Evolutionary conservation across 331 rosid genomes (phyloP).

Genomic region (Quercus tomentella): DNA sequence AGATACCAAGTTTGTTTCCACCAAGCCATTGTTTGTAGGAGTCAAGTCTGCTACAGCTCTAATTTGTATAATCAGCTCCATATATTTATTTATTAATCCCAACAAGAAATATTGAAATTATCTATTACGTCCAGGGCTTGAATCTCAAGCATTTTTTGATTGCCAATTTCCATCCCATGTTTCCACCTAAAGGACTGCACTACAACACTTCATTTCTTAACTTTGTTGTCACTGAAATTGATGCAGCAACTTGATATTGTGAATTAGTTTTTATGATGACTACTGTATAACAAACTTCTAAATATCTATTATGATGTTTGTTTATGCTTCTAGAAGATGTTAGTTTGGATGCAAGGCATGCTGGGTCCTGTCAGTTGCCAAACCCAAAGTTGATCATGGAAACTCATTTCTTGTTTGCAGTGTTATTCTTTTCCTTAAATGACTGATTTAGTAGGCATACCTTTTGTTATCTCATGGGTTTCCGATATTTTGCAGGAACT

Average conservation of each 20-base stretch:
- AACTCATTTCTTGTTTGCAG: neutral
- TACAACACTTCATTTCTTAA: neutral
- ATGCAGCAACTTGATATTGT: neutral
- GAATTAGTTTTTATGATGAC: neutral
- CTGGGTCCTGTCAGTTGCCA: neutral
- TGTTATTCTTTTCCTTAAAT: neutral
- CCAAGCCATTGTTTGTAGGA: neutral
- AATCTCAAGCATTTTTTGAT: neutral
- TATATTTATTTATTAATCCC: neutral
- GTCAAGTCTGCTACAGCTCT: neutral
- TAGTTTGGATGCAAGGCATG: neutral
- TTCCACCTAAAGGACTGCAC: neutral
- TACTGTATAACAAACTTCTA: neutral
- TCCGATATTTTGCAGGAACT: conserved; percentile 51
- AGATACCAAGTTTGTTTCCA: no score
- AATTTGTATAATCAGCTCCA: neutral
- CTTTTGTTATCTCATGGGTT: conserved; percentile 10
- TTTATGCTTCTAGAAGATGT: neutral
- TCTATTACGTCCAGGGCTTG: neutral
- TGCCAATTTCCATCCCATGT: neutral
- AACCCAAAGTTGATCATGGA: neutral
- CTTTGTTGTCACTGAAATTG: neutral
- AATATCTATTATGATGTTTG: neutral
- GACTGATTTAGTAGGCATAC: neutral
- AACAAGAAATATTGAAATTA: neutral